Base-by-base conservation (phyloP, 2,329 filamentous ascomycete genomes). In the Aulographum hederae region DNA sequence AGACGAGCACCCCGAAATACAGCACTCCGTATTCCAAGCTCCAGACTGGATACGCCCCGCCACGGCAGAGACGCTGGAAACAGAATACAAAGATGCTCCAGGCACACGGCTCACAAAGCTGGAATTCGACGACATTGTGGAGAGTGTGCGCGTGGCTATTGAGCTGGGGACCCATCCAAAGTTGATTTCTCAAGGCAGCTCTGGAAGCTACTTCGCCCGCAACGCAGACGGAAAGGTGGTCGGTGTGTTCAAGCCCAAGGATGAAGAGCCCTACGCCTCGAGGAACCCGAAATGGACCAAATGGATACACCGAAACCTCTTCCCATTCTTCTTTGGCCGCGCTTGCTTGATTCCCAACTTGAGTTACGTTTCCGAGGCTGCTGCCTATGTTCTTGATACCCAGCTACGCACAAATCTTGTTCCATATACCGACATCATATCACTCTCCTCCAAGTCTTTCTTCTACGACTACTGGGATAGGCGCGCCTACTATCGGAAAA, bases 231-330 rank as follows among this genome's bases (percentile, higher is more conserved):
- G 89, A 32, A 94, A 92, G 58, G 81, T 94, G 12, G 82, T 98
- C 3, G 89, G 85, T 21, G 89, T 98, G 4, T 98, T 98, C 60
- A 98, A 98, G 53, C 89, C 89, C 26, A 98, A 98, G 57, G 89
- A 98, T 44, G 89, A 98, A 57, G 91, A 98, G 53, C 89, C 89
- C 1, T 98, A 94, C 49, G 89, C 89, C 2, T 89, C 81, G 19
- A 78, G 82, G 43, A 98, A 98, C 49, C 89, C 89, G 4, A 98
- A 98, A 53, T 95, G 86, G 86, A 95, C 91, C 44, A 98, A 98
- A 57, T 98, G 89, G 89, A 85, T 98, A 59, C 89, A 98, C 53
- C 69, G 89, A 40, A 98, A 98, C 51, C 52, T 98, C 40, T 95
- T 98, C 44, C 89, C 89, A 6, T 98, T 91, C 58, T 94, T 81